Percentiles rank a stretch among this genome's conserved stretches.
phyloP scores from a whole-genome alignment of 2,329 filamentous ascomycete species.

The Ophiobolus disseminans region DNA sequence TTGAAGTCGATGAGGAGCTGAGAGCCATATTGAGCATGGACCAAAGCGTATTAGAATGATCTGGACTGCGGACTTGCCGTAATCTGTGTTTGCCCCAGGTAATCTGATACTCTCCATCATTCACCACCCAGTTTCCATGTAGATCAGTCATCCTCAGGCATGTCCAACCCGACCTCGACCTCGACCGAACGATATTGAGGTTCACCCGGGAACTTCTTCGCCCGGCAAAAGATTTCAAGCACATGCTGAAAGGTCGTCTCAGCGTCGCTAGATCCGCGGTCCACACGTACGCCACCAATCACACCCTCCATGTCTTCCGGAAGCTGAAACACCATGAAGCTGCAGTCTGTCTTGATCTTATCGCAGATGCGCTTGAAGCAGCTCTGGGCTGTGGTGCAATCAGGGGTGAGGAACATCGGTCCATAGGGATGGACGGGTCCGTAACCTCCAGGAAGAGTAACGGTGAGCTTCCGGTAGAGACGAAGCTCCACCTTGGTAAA shows the following conservation, averaged over 20 bases:
- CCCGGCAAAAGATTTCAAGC: conserved; percentile 10
- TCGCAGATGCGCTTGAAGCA: conserved; percentile 16
- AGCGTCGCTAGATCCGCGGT: conserved; percentile 3
- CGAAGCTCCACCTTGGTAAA: conserved; percentile 9
- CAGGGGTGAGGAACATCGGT: conserved; percentile 3
- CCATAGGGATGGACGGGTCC: conserved; percentile 1
- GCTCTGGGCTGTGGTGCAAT: conserved; percentile 2
- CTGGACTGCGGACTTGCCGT: too few species aligned
- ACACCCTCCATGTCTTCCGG: conserved; percentile 23
- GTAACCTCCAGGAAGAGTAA: not conserved
- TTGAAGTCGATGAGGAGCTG: conserved; percentile 52
- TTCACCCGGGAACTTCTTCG: conserved; percentile 10
- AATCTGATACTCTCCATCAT: not conserved
- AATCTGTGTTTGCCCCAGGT: too few species aligned
- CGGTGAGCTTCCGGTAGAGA: conserved; percentile 5
- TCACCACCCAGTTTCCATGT: not conserved
- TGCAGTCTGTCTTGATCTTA: conserved; percentile 7
- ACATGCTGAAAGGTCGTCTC: conserved; percentile 9
- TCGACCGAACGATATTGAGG: conserved; percentile 15
- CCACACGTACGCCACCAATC: conserved; percentile 10
- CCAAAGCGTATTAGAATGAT: not conserved
- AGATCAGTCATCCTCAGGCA: not conserved
- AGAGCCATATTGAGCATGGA: conserved; percentile 15
- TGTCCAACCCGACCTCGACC: conserved; percentile 9
- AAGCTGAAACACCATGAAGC: conserved; percentile 18